phyloP scores from a whole-genome alignment of 1,284 basidiomycete genomes.

The Rhodotorula sp. region DNA sequence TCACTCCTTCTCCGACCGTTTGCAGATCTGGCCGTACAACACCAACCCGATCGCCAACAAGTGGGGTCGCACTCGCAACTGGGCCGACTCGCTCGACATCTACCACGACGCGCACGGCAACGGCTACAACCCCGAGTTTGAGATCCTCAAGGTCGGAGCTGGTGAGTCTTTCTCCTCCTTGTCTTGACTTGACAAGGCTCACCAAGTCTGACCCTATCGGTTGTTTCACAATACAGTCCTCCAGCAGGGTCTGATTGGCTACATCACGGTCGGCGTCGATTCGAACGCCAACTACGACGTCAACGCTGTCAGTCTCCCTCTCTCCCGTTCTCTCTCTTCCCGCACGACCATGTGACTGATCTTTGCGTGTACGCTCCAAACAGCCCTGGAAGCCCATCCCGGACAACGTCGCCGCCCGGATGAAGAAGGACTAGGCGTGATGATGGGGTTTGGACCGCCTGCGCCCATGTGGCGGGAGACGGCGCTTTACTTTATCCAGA shows the following conservation, averaged over 20 bases:
- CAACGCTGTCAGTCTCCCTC: slow-evolving; percentile 17
- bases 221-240: slow-evolving; percentile 44
- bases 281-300: slow-evolving; percentile 21
- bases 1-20: too few relatives aligned
- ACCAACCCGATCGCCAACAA: slow-evolving; percentile 50
- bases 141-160: slow-evolving; percentile 50
- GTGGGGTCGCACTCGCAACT: slow-evolving; percentile 52
- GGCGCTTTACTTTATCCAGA: too few relatives aligned
- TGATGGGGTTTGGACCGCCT: not conserved
- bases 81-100: slow-evolving; percentile 53
- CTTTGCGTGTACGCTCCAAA: not conserved
- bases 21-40: slow-evolving; percentile 49
- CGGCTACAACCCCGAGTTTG: slow-evolving; percentile 51
- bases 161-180: not conserved
- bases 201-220: not conserved
- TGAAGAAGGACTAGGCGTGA: not conserved
- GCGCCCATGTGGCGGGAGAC: too few relatives aligned
- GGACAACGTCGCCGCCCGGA: not conserved
- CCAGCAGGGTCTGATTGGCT: slow-evolving; percentile 52
- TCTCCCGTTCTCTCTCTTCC: not conserved
- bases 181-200: not conserved
- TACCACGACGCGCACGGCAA: slow-evolving; percentile 50
- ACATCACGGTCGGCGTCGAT: slow-evolving; percentile 51
- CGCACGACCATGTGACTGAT: not conserved
- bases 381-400: slow-evolving; percentile 1